phyloP scores from a whole-genome alignment of 2,329 filamentous ascomycete genomes.

The Fusarium praegraminearum region DNA sequence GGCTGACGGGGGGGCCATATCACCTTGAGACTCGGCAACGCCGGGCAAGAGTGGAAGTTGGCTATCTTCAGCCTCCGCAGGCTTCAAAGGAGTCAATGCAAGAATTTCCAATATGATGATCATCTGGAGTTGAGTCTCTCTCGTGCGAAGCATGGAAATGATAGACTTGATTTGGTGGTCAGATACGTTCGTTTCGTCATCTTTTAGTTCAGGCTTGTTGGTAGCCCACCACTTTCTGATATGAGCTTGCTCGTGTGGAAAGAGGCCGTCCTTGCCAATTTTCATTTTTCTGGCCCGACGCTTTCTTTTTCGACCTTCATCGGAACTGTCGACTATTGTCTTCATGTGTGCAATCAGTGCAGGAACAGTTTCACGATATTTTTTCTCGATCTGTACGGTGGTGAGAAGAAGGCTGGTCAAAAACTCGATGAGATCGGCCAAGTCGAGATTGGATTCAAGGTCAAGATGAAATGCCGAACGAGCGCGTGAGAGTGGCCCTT shows the following conservation, averaged over 20 bases:
- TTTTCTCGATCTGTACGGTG: constrained; percentile 78
- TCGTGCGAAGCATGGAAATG: constrained; percentile 73
- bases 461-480: constrained; percentile 76
- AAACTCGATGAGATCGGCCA: constrained; percentile 74
- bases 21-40: constrained; percentile 51
- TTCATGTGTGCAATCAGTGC: constrained; percentile 70
- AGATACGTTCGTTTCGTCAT: constrained; percentile 62
- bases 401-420: constrained; percentile 76
- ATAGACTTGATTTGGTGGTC: constrained; percentile 70
- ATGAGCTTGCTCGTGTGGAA: constrained; percentile 72
- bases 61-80: constrained; percentile 56
- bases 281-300: constrained; percentile 73
- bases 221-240: constrained; percentile 78
- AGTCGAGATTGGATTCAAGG: constrained; percentile 69
- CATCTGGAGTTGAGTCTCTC: constrained; percentile 85
- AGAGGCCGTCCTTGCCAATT: constrained; percentile 75
- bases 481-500: constrained; percentile 81
- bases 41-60: constrained; percentile 61
- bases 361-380: constrained; percentile 79
- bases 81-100: constrained; percentile 70
- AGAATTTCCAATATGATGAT: constrained; percentile 83
- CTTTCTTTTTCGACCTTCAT: constrained; percentile 60
- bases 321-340: constrained; percentile 67
- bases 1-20: constrained; percentile 43
- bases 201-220: constrained; percentile 64